Evolutionary conservation across 1,284 basidiomycete genomes (phyloP).

Genomic region (Anthracocystis walkeri): DNA sequence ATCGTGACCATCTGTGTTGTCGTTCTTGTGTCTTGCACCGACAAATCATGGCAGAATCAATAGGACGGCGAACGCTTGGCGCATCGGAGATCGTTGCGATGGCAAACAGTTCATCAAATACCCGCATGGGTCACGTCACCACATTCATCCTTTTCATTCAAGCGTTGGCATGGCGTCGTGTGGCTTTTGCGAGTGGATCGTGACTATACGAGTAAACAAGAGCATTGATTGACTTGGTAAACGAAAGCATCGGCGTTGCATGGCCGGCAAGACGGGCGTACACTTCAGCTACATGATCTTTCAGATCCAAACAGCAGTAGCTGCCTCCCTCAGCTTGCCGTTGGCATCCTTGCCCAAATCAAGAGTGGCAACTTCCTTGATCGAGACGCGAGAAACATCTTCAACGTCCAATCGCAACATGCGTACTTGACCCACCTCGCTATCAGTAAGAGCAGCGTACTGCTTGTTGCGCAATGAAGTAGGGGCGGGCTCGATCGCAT

Average conservation of each 20-base stretch:
- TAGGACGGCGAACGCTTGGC: no score
- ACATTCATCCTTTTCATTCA: no score
- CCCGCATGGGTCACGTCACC: no score
- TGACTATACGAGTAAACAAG: neutral
- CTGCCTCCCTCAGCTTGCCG: slow-evolving; percentile 42
- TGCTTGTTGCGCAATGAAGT: slow-evolving; percentile 41
- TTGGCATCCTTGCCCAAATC: slow-evolving; percentile 35
- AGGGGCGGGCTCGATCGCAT: slow-evolving; percentile 70
- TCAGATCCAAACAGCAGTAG: slow-evolving; percentile 53
- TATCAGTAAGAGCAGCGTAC: slow-evolving; percentile 69
- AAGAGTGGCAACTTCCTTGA: slow-evolving; percentile 62
- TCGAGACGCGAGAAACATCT: slow-evolving; percentile 8
- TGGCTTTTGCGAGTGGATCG: no score
- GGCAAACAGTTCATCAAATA: no score
- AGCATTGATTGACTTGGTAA: neutral
- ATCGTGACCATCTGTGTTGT: no score
- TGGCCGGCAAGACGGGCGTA: neutral
- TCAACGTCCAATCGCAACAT: slow-evolving; percentile 61
- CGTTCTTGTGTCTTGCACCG: no score
- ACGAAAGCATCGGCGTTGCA: neutral
- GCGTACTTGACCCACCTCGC: slow-evolving; percentile 68
- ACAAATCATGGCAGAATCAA: no score
- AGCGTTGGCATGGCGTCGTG: no score
- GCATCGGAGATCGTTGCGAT: no score
- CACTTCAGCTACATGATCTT: no score